A percentile compares a stretch with the other conserved stretches of the same genome.
Conservation (phyloP, 441 rosid genomes). For the Erodium moschatum region DNA sequence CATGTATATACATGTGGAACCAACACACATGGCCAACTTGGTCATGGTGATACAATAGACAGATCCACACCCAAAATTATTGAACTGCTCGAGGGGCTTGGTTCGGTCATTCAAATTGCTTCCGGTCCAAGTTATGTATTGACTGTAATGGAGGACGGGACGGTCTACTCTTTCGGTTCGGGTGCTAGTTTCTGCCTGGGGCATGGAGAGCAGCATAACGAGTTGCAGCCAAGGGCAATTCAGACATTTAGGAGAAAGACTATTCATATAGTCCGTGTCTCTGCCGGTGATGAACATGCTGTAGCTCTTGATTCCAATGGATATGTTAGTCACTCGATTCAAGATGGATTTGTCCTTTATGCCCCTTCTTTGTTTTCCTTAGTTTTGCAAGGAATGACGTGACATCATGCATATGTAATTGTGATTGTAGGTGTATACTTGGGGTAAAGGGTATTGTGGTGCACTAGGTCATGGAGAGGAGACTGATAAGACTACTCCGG, state of each 20-base stretch:
- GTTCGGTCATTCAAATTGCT: constrained; percentile 68
- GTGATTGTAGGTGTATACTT: constrained; percentile 63
- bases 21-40: constrained; percentile 77
- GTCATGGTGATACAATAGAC: constrained; percentile 78
- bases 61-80: constrained; percentile 62
- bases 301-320: constrained; percentile 94
- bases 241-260: constrained; percentile 64
- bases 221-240: constrained; percentile 59
- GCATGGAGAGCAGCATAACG: constrained; percentile 89
- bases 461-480: constrained; percentile 96
- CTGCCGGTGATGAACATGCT: constrained; percentile 94
- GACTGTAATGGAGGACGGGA: constrained; percentile 55
- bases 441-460: constrained; percentile 99
- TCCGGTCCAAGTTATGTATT: constrained; percentile 85
- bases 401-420: background rate
- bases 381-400: constrained; percentile 10
- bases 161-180: constrained; percentile 83
- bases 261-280: constrained; percentile 67
- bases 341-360: background rate
- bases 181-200: constrained; percentile 90
- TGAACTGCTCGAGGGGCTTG: constrained; percentile 38
- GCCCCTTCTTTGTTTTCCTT: constrained; percentile 14
- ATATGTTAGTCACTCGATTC: constrained; percentile 40
- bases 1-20: constrained; percentile 67
- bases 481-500: constrained; percentile 74